These are phyloP conservation scores for Sporisorium sorghi DNA, from an alignment of 1,284 basidiomycete genomes.

Conservation along the genomic window DNA sequence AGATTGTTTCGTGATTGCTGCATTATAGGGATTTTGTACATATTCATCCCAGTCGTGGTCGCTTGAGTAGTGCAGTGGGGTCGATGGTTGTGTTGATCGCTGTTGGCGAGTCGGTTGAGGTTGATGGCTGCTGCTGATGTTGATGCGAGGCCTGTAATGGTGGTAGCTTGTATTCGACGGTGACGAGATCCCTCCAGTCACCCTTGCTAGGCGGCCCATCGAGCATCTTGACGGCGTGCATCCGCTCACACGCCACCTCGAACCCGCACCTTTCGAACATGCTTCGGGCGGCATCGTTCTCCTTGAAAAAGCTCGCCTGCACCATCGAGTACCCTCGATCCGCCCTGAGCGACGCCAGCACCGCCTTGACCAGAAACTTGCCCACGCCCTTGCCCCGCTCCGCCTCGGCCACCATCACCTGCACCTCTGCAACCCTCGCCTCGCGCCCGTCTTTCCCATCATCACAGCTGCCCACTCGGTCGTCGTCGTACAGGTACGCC, in stretches of 20 bases:
- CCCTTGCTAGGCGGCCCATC: constrained; percentile 33
- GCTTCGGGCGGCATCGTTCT: constrained; percentile 19
- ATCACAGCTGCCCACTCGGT: not conserved
- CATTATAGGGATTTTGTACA: not conserved
- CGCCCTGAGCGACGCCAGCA: constrained; percentile 18
- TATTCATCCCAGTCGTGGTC: constrained; percentile 21
- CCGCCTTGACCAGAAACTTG: constrained; percentile 18
- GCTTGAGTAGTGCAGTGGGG: constrained; percentile 31
- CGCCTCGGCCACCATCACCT: constrained; percentile 38
- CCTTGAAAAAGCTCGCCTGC: constrained; percentile 38
- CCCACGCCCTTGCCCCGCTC: constrained; percentile 33
- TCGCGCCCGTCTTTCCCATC: constrained; percentile 3
- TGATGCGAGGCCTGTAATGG: constrained; percentile 11
- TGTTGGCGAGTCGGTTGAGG: not conserved
- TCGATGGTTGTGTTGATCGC: constrained; percentile 28
- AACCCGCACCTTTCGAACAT: constrained; percentile 29
- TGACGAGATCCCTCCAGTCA: constrained; percentile 34
- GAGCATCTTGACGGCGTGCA: constrained; percentile 28
- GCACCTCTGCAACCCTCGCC: constrained; percentile 26
- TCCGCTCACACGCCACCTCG: not conserved
- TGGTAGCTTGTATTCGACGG: constrained; percentile 19
- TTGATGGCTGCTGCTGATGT: not conserved
- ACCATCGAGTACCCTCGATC: constrained; percentile 28
- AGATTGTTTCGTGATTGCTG: constrained; percentile 1
- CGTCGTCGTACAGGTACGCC: constrained; percentile 10